phyloP scores from a whole-genome alignment of 2,329 filamentous ascomycete species.

The Corinectria fuckeliana region DNA sequence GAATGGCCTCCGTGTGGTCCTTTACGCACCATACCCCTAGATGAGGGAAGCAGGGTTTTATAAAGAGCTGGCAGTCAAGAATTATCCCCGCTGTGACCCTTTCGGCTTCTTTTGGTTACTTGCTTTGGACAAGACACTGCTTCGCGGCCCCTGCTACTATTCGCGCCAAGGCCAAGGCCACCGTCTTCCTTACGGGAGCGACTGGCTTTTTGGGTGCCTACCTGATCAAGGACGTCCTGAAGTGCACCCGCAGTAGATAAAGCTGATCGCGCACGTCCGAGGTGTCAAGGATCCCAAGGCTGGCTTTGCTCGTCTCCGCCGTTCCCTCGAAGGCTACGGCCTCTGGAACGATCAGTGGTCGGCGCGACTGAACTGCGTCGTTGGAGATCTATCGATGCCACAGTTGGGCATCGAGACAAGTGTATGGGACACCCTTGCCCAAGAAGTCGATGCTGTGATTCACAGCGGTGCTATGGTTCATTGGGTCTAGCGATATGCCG shows the following conservation, averaged over 20 bases:
- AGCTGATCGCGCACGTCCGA: slow-evolving; percentile 77
- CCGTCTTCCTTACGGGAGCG: slow-evolving; percentile 84
- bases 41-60: no score
- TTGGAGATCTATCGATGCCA: slow-evolving; percentile 76
- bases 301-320: slow-evolving; percentile 68
- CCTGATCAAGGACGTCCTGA: slow-evolving; percentile 76
- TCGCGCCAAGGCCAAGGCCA: slow-evolving; percentile 46
- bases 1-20: no score
- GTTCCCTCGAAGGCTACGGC: slow-evolving; percentile 77
- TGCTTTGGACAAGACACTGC: no score
- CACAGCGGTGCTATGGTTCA: slow-evolving; percentile 86
- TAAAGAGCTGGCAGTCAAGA: no score
- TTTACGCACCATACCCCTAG: no score
- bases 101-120: no score
- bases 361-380: slow-evolving; percentile 68
- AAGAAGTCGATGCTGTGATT: slow-evolving; percentile 74
- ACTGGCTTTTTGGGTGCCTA: slow-evolving; percentile 82
- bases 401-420: slow-evolving; percentile 73
- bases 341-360: slow-evolving; percentile 78
- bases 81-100: no score
- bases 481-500: slow-evolving; percentile 81
- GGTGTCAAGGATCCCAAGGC: slow-evolving; percentile 63
- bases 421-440: slow-evolving; percentile 69
- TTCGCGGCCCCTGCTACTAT: slow-evolving; percentile 46
- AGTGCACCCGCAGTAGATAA: slow-evolving; percentile 40